These are phyloP conservation scores for Penicillium capsulatum DNA, from an alignment of 2,329 filamentous ascomycete species.

Conservation along the genomic window DNA sequence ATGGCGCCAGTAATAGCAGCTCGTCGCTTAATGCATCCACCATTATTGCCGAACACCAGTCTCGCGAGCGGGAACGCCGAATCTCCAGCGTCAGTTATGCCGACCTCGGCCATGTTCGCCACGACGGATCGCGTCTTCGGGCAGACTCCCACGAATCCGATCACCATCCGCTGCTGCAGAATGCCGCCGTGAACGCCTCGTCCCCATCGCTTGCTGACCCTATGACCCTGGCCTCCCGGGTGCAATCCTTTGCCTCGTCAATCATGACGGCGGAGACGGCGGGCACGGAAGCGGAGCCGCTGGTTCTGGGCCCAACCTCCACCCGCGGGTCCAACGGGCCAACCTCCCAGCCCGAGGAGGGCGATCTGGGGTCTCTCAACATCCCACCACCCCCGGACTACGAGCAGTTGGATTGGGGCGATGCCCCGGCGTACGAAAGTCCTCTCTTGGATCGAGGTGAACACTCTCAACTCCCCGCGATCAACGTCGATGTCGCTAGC, in stretches of 20 bases:
- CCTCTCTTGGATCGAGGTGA: constrained; percentile 13
- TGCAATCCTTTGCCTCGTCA: constrained; percentile 35
- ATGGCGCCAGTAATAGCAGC: constrained; percentile 37
- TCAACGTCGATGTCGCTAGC: constrained; percentile 31
- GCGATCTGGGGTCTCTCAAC: constrained; percentile 35
- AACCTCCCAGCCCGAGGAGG: constrained; percentile 27
- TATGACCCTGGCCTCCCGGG: constrained; percentile 28
- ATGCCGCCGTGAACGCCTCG: constrained; percentile 31
- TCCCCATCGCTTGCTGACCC: constrained; percentile 23
- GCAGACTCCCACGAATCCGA: constrained; percentile 47
- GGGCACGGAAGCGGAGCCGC: constrained; percentile 27
- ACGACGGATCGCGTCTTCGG: constrained; percentile 48
- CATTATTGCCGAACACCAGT: constrained; percentile 44
- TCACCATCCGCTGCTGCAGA: constrained; percentile 42
- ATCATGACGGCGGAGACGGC: constrained; percentile 30
- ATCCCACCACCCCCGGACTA: constrained; percentile 42
- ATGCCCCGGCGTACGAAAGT: constrained; percentile 41
- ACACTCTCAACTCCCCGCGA: constrained; percentile 26
- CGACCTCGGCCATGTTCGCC: constrained; percentile 46
- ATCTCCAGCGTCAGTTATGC: constrained; percentile 49
- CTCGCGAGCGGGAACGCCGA: constrained; percentile 42
- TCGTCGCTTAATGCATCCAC: constrained; percentile 30
- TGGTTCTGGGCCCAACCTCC: constrained; percentile 24
- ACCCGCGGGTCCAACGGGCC: constrained; percentile 23
- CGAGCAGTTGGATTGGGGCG: constrained; percentile 41